Percentiles rank a stretch among this genome's conserved stretches.
Evolutionary conservation across 2,329 filamentous ascomycete species (phyloP).

Genomic region (Cladosporium sp.): DNA sequence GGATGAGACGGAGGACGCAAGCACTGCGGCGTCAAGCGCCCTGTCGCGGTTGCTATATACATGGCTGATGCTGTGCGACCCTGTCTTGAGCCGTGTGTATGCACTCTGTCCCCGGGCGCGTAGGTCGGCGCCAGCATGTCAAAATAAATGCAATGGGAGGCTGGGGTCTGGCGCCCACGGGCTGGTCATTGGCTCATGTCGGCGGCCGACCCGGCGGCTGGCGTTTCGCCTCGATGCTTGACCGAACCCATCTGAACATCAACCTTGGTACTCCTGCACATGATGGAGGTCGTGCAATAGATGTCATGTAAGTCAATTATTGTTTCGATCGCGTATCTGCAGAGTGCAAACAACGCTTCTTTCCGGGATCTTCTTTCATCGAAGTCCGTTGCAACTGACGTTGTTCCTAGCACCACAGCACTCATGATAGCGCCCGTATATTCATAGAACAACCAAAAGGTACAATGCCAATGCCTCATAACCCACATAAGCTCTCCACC

Average conservation of each 20-base stretch:
- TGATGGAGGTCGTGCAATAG: no score
- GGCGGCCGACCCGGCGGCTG: slow-evolving; percentile 1
- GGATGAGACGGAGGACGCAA: slow-evolving; percentile 4
- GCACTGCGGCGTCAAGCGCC: slow-evolving; percentile 7
- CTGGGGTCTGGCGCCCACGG: neutral
- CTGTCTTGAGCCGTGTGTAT: slow-evolving; percentile 2
- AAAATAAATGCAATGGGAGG: neutral
- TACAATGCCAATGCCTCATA: no score
- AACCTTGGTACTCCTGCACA: no score
- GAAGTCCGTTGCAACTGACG: no score
- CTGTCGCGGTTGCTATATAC: slow-evolving; percentile 9
- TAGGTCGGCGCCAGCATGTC: slow-evolving; percentile 3
- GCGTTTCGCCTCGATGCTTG: slow-evolving; percentile 2
- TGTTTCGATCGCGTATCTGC: no score
- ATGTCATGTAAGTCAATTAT: no score
- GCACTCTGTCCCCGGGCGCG: slow-evolving; percentile 6
- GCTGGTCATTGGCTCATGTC: neutral
- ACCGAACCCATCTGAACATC: neutral
- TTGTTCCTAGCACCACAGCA: no score
- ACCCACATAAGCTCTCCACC: no score
- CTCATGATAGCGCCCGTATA: no score
- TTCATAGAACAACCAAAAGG: no score
- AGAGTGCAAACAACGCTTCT: no score
- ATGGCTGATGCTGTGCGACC: slow-evolving; percentile 1
- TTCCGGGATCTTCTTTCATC: no score